phyloP scores from a whole-genome alignment of 768 basidiomycete species.

The Rhodotorula toruloides region DNA sequence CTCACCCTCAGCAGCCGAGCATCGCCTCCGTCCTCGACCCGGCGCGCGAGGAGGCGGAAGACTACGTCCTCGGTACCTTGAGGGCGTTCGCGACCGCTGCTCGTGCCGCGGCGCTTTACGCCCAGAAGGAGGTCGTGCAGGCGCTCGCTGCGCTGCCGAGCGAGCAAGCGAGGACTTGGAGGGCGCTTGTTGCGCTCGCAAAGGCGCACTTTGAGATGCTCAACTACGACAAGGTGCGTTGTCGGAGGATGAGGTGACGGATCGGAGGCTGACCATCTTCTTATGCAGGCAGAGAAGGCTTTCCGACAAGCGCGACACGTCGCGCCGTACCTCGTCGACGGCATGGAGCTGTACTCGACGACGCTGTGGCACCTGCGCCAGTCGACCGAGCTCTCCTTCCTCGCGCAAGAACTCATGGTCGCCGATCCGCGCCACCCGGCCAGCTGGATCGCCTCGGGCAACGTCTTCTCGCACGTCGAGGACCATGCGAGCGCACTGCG shows the following conservation, averaged over 20 bases:
- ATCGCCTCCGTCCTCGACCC: neutral
- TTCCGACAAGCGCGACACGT: constrained; percentile 73
- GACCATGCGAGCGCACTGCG: constrained; percentile 87
- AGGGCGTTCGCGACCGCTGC: constrained; percentile 74
- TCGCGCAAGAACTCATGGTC: constrained; percentile 84
- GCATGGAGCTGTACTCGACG: constrained; percentile 96
- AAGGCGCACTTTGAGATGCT: constrained; percentile 83
- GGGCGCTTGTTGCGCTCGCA: constrained; percentile 75
- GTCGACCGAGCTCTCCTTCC: constrained; percentile 75
- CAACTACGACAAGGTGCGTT: constrained; percentile 77
- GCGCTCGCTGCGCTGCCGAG: constrained; percentile 71
- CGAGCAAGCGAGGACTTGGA: constrained; percentile 66
- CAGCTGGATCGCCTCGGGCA: constrained; percentile 95
- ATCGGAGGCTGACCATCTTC: neutral
- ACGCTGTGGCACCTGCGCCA: constrained; percentile 89
- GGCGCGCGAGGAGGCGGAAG: constrained; percentile 68
- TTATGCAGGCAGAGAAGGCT: constrained; percentile 72
- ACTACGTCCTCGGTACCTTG: constrained; percentile 74
- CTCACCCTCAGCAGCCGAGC: neutral
- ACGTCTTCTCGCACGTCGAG: constrained; percentile 78
- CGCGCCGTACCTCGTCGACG: constrained; percentile 82
- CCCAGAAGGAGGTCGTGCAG: constrained; percentile 66
- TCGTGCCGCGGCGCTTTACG: constrained; percentile 67
- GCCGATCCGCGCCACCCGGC: constrained; percentile 76
- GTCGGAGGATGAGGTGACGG: neutral